Base-by-base conservation (phyloP, 345 rosid species). In the Sonneratia alba region DNA sequence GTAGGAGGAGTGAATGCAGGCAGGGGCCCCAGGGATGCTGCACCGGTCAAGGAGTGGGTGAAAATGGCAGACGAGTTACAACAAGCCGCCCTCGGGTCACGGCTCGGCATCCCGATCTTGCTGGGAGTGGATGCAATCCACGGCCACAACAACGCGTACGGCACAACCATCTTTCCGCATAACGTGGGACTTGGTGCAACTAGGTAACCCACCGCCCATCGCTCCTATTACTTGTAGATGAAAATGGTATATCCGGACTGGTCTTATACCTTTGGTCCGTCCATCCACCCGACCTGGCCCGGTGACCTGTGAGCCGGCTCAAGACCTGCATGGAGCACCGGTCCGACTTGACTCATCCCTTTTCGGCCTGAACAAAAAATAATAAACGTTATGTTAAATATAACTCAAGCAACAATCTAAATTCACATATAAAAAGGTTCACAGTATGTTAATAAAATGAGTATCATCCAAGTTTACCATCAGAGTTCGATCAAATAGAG, bases 101-200 rank as follows among this genome's bases (percentile, higher is more conserved):
- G 97, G 42, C 89, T 91, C 10, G 91, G 89, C 16, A 89, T 91
- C 78, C 97, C 93, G 21, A 11, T 86, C 80, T 79, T 91, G 13
- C 18, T 27, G 8, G 66, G 66, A 62, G 38, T 62, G 6, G 66
- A 62, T 11, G 66, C 66, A 0, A 34, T 62, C 18, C 66, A 62
- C 37, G 66, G 66, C 38, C 66, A 62, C 37, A 62, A 62, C 18
- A 62, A 34, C 12, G 66, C 37, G 2, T 10, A 62, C 5, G 6
- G 10, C 19, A 34, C 66, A 3, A 62, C 66, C 0, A 56, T 84
- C 2, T 84, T 84, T 32, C 87, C 83, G 0, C 87, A 84, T 22
- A 84, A 84, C 6, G 32, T 84, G 2, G 87, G 76, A 11, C 82
- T 84, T 13, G 83, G 87, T 36, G 92, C 83, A 53, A 89, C 97